These are phyloP conservation scores for Buxus sempervirens DNA, from an alignment of 164 flowering plant genomes.

Conservation along the genomic window DNA sequence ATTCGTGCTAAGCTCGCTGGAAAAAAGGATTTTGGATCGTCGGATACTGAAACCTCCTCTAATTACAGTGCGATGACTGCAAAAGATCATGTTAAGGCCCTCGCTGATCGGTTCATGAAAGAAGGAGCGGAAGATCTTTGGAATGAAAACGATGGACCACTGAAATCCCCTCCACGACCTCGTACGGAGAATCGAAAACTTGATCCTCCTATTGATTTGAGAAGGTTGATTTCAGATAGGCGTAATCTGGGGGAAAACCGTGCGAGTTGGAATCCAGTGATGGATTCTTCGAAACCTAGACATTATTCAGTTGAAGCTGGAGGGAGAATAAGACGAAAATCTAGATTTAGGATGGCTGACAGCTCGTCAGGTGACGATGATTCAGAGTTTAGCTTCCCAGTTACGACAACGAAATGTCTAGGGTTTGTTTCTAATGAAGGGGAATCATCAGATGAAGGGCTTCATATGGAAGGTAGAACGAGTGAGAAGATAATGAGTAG, in stretches of 20 bases:
- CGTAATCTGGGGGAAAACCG: slow-evolving; percentile 10
- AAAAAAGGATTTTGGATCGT: slow-evolving; percentile 10
- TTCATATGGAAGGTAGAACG: slow-evolving; percentile 17
- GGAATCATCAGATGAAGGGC: slow-evolving; percentile 23
- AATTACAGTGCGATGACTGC: slow-evolving; percentile 51
- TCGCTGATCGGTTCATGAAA: slow-evolving; percentile 88
- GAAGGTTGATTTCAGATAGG: slow-evolving; percentile 26
- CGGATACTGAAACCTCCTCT: slow-evolving; percentile 2
- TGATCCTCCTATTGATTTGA: slow-evolving; percentile 35
- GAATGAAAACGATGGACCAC: slow-evolving; percentile 84
- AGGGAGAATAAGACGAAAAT: slow-evolving; percentile 13
- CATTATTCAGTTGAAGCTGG: slow-evolving; percentile 33
- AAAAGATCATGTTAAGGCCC: slow-evolving; percentile 59
- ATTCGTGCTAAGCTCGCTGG: slow-evolving; percentile 57
- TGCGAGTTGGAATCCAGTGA: not conserved
- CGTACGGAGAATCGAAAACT: slow-evolving; percentile 1
- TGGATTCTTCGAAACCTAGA: slow-evolving; percentile 20
- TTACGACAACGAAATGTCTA: slow-evolving; percentile 17
- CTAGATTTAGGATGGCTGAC: slow-evolving; percentile 28
- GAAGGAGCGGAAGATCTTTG: slow-evolving; percentile 89
- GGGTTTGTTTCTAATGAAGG: slow-evolving; percentile 23
- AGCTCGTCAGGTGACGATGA: slow-evolving; percentile 58
- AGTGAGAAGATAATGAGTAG: slow-evolving; percentile 46
- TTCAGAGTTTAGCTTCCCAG: slow-evolving; percentile 15
- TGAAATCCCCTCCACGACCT: slow-evolving; percentile 17